Evolutionary conservation across 2,329 filamentous ascomycete species (phyloP), one percentile per base, ranked within the genome.

Genomic region (Scedosporium apiospermum): DNA sequence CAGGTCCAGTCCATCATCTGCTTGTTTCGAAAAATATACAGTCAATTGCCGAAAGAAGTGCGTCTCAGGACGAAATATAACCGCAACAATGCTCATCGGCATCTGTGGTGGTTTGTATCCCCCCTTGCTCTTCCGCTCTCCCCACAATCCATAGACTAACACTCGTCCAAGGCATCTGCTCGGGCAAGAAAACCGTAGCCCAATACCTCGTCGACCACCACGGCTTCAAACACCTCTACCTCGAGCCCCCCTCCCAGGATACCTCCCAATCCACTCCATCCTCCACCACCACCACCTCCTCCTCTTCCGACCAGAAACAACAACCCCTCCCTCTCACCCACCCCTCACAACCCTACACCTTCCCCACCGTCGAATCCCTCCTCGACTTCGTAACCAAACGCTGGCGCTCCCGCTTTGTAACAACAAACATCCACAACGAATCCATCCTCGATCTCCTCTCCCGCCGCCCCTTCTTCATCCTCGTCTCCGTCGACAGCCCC

Each of bases 401-500:
- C 72, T 99, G 95, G 95, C 85, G 83, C 66, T 83, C 88, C 63
- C 85, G 87, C 62, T 99, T 90, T 83, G 91, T 98, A 16, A 95
- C 88, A 2, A 95, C 89, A 3, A 88, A 95, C 71, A 87, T 97
- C 65, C 85, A 87, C 77, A 85, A 87, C 67, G 88, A 92, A 67
- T 73, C 75, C 2, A 83, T 88, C 6, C 82, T 96, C 4, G 90
- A 97, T 68, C 81, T 86, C 26, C 85, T 97, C 60, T 78, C 87
- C 64, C 82, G 88, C 21, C 85, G 95, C 6, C 95, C 95, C 0
- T 97, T 96, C 78, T 98, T 98, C 79, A 82, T 99, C 59, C 84
- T 98, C 41, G 80, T 99, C 70, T 93, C 91, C 72, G 87, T 98
- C 58, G 93, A 98, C 74, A 93, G 93, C 4, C 95, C 95, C 1